These are phyloP conservation scores for Populus hybrid DNA, from an alignment of 441 rosid species.

Conservation along the genomic window DNA sequence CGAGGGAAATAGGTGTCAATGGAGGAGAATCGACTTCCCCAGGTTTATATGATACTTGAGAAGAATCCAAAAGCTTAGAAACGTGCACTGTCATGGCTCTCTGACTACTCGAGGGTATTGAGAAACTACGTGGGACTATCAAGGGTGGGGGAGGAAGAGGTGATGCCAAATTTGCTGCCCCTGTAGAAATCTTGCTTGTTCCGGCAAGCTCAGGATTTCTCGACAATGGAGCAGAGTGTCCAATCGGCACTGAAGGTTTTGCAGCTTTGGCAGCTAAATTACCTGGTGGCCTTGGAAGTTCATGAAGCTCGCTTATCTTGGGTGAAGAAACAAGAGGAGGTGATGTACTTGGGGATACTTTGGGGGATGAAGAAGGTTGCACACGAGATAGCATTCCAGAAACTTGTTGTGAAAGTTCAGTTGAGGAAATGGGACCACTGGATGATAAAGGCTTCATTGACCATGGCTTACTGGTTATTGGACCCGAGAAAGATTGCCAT, in stretches of 20 bases:
- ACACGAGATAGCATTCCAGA: slow-evolving; percentile 43
- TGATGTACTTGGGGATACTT: slow-evolving; percentile 71
- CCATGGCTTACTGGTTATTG: slow-evolving; percentile 50
- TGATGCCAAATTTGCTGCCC: slow-evolving; percentile 48
- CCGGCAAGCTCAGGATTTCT: slow-evolving; percentile 58
- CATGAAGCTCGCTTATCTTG: slow-evolving; percentile 75
- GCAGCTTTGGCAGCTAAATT: slow-evolving; percentile 45
- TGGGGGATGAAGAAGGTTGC: slow-evolving; percentile 56
- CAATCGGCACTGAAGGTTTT: slow-evolving; percentile 48
- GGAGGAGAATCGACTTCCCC: slow-evolving; percentile 70
- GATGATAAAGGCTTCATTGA: slow-evolving; percentile 48
- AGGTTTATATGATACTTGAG: slow-evolving; percentile 33
- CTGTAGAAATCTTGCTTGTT: slow-evolving; percentile 34
- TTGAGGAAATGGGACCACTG: slow-evolving; percentile 41
- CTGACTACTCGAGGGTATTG: slow-evolving; percentile 81
- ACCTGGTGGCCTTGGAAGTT: slow-evolving; percentile 94
- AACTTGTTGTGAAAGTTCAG: slow-evolving; percentile 41
- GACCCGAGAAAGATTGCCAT: slow-evolving; percentile 75
- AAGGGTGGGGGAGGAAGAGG: slow-evolving; percentile 79
- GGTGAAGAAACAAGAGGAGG: slow-evolving; percentile 89
- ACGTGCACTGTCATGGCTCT: slow-evolving; percentile 56
- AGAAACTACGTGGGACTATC: slow-evolving; percentile 67
- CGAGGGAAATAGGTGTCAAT: slow-evolving; percentile 67
- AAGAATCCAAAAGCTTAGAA: slow-evolving; percentile 43
- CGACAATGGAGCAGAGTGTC: slow-evolving; percentile 83